These are phyloP conservation scores for Colletotrichum sp. DNA, from an alignment of 2,329 filamentous ascomycete genomes.

Conservation along the genomic window DNA sequence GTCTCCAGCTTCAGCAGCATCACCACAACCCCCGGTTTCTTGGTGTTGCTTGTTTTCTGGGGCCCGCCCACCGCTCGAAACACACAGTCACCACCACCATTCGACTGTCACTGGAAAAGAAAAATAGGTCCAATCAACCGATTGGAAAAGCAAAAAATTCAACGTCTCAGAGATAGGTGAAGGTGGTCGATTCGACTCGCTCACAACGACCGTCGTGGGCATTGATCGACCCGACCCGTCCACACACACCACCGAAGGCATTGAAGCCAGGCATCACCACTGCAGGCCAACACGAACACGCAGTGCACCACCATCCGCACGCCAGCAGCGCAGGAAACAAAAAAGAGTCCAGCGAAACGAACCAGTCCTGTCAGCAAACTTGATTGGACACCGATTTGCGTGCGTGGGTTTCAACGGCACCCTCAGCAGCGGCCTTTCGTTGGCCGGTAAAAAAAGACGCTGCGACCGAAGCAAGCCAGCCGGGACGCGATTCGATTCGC, in stretches of 20 bases:
- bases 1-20: background rate
- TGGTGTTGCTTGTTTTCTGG: slow-evolving; percentile 14
- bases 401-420: background rate
- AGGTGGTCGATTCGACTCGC: background rate
- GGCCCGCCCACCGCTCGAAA: background rate
- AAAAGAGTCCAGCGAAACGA: background rate
- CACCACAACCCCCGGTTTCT: background rate
- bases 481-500: slow-evolving; percentile 2
- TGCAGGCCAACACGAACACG: background rate
- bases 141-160: background rate
- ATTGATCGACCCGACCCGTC: background rate
- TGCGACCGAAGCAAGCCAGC: background rate
- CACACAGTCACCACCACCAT: background rate
- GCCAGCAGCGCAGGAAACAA: background rate
- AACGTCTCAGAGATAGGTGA: background rate
- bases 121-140: background rate
- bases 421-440: background rate
- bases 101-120: background rate
- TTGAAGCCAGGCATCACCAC: background rate
- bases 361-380: background rate
- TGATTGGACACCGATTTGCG: background rate
- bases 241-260: background rate
- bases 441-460: slow-evolving; percentile 9
- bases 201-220: background rate
- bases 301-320: background rate